These are phyloP conservation scores for Shiraia bambusicola DNA, from an alignment of 2,329 filamentous ascomycete species.

Conservation along the genomic window DNA sequence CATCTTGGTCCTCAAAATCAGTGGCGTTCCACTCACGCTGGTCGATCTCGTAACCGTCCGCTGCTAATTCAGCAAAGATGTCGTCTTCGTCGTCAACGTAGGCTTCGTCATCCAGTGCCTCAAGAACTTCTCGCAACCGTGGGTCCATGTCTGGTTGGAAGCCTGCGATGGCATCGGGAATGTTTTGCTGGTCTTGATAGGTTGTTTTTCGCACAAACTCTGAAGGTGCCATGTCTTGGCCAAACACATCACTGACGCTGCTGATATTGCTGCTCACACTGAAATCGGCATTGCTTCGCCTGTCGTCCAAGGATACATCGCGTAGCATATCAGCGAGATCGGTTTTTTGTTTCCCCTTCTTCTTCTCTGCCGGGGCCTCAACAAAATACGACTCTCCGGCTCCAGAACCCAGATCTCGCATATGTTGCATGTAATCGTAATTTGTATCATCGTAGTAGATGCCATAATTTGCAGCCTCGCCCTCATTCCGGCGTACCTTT, in stretches of 20 bases:
- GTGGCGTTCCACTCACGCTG: slow-evolving; percentile 74
- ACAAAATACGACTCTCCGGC: slow-evolving; percentile 78
- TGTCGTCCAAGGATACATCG: slow-evolving; percentile 47
- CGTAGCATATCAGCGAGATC: slow-evolving; percentile 80
- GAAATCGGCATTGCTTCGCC: slow-evolving; percentile 46
- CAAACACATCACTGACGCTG: slow-evolving; percentile 59
- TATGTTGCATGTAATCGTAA: slow-evolving; percentile 99
- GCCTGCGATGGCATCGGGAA: slow-evolving; percentile 87
- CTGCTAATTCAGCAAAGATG: slow-evolving; percentile 73
- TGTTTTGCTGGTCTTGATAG: slow-evolving; percentile 90
- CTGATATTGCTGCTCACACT: slow-evolving; percentile 47
- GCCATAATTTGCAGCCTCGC: slow-evolving; percentile 91
- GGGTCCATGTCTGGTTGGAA: slow-evolving; percentile 99
- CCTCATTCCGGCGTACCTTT: slow-evolving; percentile 81
- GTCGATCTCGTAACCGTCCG: slow-evolving; percentile 72
- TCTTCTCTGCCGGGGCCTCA: slow-evolving; percentile 66
- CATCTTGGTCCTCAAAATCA: slow-evolving; percentile 40
- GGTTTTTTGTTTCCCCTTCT: slow-evolving; percentile 74
- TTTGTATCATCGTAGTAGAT: slow-evolving; percentile 92
- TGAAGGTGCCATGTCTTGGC: slow-evolving; percentile 74
- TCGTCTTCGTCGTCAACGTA: slow-evolving; percentile 87
- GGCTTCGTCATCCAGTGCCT: slow-evolving; percentile 92
- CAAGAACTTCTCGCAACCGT: slow-evolving; percentile 81
- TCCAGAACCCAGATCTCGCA: slow-evolving; percentile 74
- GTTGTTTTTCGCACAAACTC: slow-evolving; percentile 75